Evolutionary conservation across 1,284 basidiomycete genomes (phyloP), one percentile per base, ranked within the genome.

Genomic region (Naganishia liquefaciens): DNA sequence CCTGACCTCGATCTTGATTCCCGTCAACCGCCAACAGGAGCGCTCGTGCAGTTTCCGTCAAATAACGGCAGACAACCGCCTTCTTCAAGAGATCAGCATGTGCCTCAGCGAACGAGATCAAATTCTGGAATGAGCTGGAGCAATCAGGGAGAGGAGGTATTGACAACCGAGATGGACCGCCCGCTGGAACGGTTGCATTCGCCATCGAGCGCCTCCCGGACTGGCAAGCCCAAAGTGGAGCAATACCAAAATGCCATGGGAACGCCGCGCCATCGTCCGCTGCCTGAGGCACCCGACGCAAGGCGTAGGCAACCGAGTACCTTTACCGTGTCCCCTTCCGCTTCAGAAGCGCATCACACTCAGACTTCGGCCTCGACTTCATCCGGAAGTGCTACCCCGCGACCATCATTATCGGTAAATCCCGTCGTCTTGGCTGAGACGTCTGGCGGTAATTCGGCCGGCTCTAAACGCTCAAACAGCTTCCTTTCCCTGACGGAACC

Each of bases 1-100:
- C 57, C 57, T 9, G 57, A 40, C 21, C 39, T 60, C 33, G 25
- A 60, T 23, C 46, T 60, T 5, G 57, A 60, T 10, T 15, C 30
- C 11, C 27, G 25, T 5, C 13, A 46, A 19, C 19, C 46, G 21
- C 47, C 19, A 6, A 1, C 21, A 27, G 46, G 21, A 5, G 15
- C 15, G 19, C 21, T 39, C 37, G 19, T 47, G 21, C 10, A 11
- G 2, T 50, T 40, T 40, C 30, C 46, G 17, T 19, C 46, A 40
- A 28, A 19, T 3, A 37, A 25, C 19, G 30, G 33, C 1, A 23
- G 44, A 6, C 37, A 30, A 1, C 19, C 50, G 5, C 46, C 57
- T 9, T 39, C 46, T 30, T 37, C 57, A n/a, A 50, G 46, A 40
- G 46, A 60, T 40, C 17, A 11, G 33, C 17, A 39, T 21, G 28